Conservation (phyloP, 148 eudicot species). For the Talinum fruticosum region DNA sequence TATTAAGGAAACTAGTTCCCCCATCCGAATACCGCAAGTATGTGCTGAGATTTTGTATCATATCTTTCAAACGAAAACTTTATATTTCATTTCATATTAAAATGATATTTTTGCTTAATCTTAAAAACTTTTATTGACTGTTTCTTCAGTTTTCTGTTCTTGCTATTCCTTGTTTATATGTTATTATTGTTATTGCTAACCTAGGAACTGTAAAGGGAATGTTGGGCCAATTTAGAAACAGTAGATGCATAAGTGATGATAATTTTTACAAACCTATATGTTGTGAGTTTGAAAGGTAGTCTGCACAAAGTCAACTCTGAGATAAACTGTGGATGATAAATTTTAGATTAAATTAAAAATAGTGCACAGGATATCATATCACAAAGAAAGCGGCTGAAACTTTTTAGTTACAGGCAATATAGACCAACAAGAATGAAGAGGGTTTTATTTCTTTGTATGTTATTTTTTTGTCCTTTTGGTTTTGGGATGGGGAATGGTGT, state of each 20-base stretch:
- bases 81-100: neutral
- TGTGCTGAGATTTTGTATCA: constrained; percentile 18
- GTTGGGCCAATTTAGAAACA: neutral
- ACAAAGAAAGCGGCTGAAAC: neutral
- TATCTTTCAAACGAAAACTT: neutral
- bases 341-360: neutral
- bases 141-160: neutral
- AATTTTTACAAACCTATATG: neutral
- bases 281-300: too few species aligned
- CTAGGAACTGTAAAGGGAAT: neutral
- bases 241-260: neutral
- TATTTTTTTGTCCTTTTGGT: too few species aligned
- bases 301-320: too few species aligned
- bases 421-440: neutral
- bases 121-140: neutral
- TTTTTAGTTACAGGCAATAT: neutral
- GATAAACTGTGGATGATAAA: too few species aligned
- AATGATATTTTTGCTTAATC: neutral
- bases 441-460: neutral
- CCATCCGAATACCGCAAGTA: constrained; percentile 97
- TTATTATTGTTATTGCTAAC: neutral
- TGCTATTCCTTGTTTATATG: neutral
- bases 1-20: constrained; percentile 83
- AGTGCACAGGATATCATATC: neutral
- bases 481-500: neutral